A percentile compares a stretch with the other conserved stretches of the same genome.
phyloP scores from a whole-genome alignment of 2,329 filamentous ascomycete species.

The Keithomyces neogunnii region DNA sequence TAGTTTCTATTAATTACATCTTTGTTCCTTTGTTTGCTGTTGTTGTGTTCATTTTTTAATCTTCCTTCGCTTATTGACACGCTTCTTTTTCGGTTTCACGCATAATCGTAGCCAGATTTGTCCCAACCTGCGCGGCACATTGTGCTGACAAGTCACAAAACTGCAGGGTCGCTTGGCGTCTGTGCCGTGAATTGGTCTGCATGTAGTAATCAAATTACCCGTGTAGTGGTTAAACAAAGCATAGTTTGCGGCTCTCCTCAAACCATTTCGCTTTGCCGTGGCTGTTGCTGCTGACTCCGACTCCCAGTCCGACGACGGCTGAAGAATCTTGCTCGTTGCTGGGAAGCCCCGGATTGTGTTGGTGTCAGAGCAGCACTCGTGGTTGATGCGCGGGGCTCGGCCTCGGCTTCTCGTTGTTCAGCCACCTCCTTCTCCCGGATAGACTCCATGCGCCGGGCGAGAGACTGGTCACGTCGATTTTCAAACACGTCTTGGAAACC shows the following conservation, averaged over 20 bases:
- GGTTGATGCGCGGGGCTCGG: slow-evolving; percentile 18
- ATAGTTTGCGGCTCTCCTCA: background rate
- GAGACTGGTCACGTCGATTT: slow-evolving; percentile 27
- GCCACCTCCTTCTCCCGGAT: slow-evolving; percentile 29
- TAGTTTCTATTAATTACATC: background rate
- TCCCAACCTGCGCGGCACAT: too few species aligned
- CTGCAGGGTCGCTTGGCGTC: too few species aligned
- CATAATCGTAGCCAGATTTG: too few species aligned
- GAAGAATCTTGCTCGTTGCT: slow-evolving; percentile 21
- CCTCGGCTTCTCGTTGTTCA: slow-evolving; percentile 17
- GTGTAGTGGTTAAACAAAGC: background rate
- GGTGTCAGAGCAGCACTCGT: slow-evolving; percentile 15
- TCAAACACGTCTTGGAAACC: slow-evolving; percentile 40
- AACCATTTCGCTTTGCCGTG: slow-evolving; percentile 1
- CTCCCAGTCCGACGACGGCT: slow-evolving; percentile 20
- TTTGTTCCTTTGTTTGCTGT: too few species aligned
- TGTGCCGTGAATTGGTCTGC: too few species aligned
- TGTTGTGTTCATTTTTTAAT: too few species aligned
- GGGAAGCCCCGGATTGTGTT: slow-evolving; percentile 13
- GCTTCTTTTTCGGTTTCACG: too few species aligned
- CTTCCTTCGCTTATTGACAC: too few species aligned
- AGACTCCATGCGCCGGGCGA: slow-evolving; percentile 26
- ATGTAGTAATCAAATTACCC: too few species aligned
- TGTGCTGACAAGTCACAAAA: too few species aligned
- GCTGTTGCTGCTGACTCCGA: slow-evolving; percentile 14